Evolutionary conservation across 805 yeast species (phyloP), one percentile per base, ranked within the genome.

Genomic region (Candida jianshihensis): DNA sequence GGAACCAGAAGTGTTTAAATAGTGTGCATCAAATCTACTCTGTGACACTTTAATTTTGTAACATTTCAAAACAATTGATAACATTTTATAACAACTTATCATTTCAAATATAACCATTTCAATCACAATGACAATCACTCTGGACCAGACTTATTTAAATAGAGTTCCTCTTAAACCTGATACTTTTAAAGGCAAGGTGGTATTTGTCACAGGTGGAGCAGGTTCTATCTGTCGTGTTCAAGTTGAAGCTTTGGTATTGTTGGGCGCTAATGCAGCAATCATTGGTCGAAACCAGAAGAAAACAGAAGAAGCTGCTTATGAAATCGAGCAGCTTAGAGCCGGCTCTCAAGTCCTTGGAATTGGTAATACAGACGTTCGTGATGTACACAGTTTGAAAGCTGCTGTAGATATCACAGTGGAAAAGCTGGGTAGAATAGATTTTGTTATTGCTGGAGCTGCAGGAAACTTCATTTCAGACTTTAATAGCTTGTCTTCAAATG

Each of bases 151-250:
- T 4, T 64, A 53, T 41, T 48, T 62, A 6, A 24, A 38, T 3
- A 49, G 53, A 20, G 42, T 61, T 3, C 48, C 59, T 1, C 64
- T 66, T 63, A 78, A 79, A 44, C 75, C 79, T 1, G 82, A 73
- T 45, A 49, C 87, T 27, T 88, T 88, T 64, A 69, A 76, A 39
- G 94, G 83, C 12, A 88, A 88, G 57, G 96, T 86, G 3, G 92
- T 78, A 5, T 83, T 89, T 47, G 85, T 87, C 35, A 90, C 97
- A 1, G 97, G 97, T 6, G 97, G 97, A 12, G 92, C 97, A 2
- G 97, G 97, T 11, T 78, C 95, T n/a, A 89, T 90, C 37, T 89
- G 97, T 59, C 67, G 92, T 33, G 90, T 83, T 6, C 97, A 89
- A 58, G 75, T 83, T 0, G 95, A 85, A 56, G 95, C 95, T 0